Evolutionary conservation across 352 stramenopile species (phyloP).

Genomic region (Globisporangium takayamanum): DNA sequence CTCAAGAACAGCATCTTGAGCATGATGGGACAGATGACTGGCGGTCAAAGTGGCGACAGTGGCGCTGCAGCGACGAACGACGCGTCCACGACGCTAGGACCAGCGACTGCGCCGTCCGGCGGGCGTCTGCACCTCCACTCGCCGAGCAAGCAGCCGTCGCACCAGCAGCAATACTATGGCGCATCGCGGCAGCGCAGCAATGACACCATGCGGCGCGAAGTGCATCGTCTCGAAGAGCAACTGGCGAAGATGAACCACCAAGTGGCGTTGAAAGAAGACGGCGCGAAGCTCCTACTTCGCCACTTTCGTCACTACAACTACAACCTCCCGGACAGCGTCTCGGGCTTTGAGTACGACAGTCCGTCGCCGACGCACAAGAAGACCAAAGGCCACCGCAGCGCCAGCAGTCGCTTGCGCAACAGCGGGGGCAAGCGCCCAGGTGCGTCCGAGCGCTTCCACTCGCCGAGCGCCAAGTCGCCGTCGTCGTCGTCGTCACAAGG

Average conservation of each 20-base stretch:
- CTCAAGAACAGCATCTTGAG: constrained; percentile 52
- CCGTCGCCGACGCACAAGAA: constrained; percentile 26
- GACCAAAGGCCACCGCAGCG: constrained; percentile 9
- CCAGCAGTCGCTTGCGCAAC: constrained; percentile 5
- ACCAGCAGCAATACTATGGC: constrained; percentile 9
- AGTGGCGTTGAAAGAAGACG: constrained; percentile 55
- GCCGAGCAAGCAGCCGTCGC: not conserved
- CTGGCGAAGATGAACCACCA: constrained; percentile 58
- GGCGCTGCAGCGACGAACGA: not conserved
- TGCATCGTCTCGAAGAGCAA: constrained; percentile 55
- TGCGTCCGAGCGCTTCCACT: constrained; percentile 15
- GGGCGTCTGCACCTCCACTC: constrained; percentile 5
- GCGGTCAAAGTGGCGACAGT: constrained; percentile 27
- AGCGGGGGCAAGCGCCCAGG: constrained; percentile 6
- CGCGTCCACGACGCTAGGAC: constrained; percentile 2
- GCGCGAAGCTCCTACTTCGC: constrained; percentile 47
- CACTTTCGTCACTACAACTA: constrained; percentile 80
- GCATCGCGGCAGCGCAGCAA: constrained; percentile 13
- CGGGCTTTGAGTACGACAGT: constrained; percentile 42
- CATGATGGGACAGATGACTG: constrained; percentile 57
- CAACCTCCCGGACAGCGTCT: constrained; percentile 54
- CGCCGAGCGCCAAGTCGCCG: constrained; percentile 11
- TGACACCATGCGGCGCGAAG: constrained; percentile 47
- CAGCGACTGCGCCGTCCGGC: not conserved
- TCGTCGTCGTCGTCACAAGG: constrained; percentile 18